Conservation (phyloP, 305 asterid genomes). For the Petunia hybrid region DNA sequence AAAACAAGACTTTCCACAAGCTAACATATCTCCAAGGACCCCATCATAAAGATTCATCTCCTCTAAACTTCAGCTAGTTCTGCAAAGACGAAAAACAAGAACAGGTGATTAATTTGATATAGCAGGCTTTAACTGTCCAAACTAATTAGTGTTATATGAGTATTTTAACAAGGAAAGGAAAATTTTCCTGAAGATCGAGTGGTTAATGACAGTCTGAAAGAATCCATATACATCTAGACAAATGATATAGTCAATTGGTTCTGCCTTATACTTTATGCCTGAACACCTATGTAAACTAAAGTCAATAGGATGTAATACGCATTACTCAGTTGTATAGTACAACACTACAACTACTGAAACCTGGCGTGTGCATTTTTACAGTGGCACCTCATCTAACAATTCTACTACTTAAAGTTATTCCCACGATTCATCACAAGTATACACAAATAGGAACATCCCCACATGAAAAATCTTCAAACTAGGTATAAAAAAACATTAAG, state of each 20-base stretch:
- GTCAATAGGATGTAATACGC: not conserved
- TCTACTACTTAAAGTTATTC: not conserved
- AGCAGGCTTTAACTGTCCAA: not conserved
- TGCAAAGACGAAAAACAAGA: conserved; percentile 30
- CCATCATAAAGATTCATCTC: conserved; percentile 33
- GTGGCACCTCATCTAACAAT: not conserved
- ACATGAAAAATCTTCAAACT: not conserved
- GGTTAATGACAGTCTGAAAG: not conserved
- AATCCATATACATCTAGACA: not conserved
- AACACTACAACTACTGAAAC: not conserved
- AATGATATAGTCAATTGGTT: not conserved
- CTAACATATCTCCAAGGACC: conserved; percentile 31
- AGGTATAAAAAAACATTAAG: not conserved
- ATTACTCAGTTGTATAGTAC: not conserved
- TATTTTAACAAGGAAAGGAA: not conserved
- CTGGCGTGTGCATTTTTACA: not conserved
- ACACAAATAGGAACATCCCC: not conserved
- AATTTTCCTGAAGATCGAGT: not conserved
- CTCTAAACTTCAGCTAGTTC: conserved; percentile 48
- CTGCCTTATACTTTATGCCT: not conserved
- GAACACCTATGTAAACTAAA: not conserved
- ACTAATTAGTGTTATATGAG: not conserved
- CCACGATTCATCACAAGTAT: not conserved
- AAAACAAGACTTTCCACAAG: conserved; percentile 36
- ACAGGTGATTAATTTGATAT: not conserved